Conservation (phyloP, 106 monocot species). For the Xerophyta viscosa region DNA sequence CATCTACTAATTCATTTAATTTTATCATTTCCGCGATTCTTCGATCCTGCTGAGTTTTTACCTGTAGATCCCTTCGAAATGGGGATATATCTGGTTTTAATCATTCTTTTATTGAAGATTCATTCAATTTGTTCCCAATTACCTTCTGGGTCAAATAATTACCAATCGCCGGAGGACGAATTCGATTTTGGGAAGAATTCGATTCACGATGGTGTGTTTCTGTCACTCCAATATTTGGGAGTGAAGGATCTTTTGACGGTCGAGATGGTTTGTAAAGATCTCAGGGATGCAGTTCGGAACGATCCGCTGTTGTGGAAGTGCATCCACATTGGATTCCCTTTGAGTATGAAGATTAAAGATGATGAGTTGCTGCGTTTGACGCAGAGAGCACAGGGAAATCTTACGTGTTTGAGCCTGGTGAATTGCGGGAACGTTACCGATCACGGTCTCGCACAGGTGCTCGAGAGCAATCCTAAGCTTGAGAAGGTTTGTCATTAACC, state of each 20-base stretch:
- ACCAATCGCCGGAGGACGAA: not conserved
- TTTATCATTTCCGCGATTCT: too few species aligned
- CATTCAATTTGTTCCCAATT: constrained; percentile 6
- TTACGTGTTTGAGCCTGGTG: constrained; percentile 61
- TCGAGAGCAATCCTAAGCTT: constrained; percentile 49
- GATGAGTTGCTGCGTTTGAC: constrained; percentile 44
- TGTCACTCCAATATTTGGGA: constrained; percentile 47
- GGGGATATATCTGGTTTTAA: not conserved
- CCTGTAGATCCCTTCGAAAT: constrained; percentile 14
- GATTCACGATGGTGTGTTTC: constrained; percentile 53
- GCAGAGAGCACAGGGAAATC: constrained; percentile 38
- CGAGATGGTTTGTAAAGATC: constrained; percentile 67
- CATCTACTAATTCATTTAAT: too few species aligned
- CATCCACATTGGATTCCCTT: constrained; percentile 41
- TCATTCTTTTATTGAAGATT: not conserved
- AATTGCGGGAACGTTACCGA: constrained; percentile 58
- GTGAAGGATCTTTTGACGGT: constrained; percentile 53
- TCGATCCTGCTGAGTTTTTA: constrained; percentile 25
- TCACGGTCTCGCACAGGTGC: constrained; percentile 47
- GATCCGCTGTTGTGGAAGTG: constrained; percentile 64
- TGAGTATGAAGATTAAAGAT: constrained; percentile 53
- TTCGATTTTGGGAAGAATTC: constrained; percentile 1
- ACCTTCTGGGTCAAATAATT: constrained; percentile 23
- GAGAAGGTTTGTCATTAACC: constrained; percentile 66
- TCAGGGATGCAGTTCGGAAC: constrained; percentile 29